phyloP scores from a whole-genome alignment of 148 eudicot species.

The Rhododendron vialii region DNA sequence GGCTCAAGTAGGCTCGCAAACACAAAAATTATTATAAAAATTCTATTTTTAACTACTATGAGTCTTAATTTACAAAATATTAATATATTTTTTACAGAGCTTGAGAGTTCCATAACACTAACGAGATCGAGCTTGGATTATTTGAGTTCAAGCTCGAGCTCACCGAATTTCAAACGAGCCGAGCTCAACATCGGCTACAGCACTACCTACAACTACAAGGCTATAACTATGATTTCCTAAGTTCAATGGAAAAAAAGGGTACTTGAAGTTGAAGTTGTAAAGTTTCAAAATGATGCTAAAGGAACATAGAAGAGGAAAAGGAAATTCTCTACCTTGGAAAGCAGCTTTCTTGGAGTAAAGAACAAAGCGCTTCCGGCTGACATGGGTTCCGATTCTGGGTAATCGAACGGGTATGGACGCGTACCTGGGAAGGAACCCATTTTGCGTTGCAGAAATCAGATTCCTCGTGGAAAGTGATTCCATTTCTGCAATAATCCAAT shows the following conservation, averaged over 20 bases:
- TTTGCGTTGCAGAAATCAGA: constrained; percentile 15
- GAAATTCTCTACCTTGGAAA: constrained; percentile 23
- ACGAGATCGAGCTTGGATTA: background rate
- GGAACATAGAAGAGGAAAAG: background rate
- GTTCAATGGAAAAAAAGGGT: background rate
- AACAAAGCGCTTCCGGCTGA: constrained; percentile 17
- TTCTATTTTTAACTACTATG: background rate
- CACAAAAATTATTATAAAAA: background rate
- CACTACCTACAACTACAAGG: background rate
- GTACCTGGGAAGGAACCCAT: background rate
- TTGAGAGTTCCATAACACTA: background rate
- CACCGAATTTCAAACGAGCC: background rate
- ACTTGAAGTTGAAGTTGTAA: background rate
- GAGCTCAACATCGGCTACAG: background rate
- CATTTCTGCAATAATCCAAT: constrained; percentile 19
- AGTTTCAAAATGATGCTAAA: background rate
- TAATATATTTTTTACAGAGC: background rate
- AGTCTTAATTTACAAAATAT: background rate
- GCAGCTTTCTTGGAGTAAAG: constrained; percentile 29
- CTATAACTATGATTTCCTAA: background rate
- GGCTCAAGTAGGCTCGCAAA: background rate
- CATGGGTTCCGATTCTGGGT: constrained; percentile 6
- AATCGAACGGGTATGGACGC: background rate
- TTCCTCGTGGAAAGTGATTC: constrained; percentile 22
- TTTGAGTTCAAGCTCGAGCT: background rate